A percentile compares a stretch with the other conserved stretches of the same genome.
phyloP scores from a whole-genome alignment of 352 stramenopile genomes.

The Globisporangium nodosum region DNA sequence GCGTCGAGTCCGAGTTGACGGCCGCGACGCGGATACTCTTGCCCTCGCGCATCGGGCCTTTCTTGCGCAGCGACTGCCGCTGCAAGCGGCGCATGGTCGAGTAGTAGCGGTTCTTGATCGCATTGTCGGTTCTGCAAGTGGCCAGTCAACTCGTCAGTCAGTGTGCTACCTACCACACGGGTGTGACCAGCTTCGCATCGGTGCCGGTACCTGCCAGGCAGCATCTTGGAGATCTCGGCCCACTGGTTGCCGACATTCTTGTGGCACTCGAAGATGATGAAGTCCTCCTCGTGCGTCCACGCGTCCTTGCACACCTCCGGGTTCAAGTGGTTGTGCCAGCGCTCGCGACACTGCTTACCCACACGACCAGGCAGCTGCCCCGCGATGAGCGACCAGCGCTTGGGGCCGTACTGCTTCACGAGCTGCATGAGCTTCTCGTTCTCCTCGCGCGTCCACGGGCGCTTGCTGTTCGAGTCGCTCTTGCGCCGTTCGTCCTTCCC shows the following conservation, averaged over 20 bases:
- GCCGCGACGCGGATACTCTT: constrained; percentile 77
- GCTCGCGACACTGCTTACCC: constrained; percentile 86
- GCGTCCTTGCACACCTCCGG: constrained; percentile 84
- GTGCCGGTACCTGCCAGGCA: constrained; percentile 54
- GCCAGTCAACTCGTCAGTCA: constrained; percentile 55
- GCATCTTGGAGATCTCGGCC: constrained; percentile 90
- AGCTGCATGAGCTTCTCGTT: constrained; percentile 87
- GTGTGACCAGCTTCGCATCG: too few relatives aligned
- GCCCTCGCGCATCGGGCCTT: constrained; percentile 70
- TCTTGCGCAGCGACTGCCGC: constrained; percentile 83
- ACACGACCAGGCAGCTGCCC: constrained; percentile 85
- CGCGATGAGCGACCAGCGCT: constrained; percentile 87
- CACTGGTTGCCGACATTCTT: constrained; percentile 91
- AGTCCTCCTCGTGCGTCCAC: constrained; percentile 88
- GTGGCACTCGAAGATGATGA: constrained; percentile 88
- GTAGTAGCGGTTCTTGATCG: constrained; percentile 92
- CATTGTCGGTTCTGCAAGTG: constrained; percentile 73
- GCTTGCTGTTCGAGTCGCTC: constrained; percentile 82
- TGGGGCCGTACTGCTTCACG: constrained; percentile 86
- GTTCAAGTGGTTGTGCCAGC: constrained; percentile 89
- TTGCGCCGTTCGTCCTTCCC: constrained; percentile 36
- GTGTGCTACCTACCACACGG: constrained; percentile 25
- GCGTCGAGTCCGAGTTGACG: constrained; percentile 41
- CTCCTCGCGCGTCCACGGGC: constrained; percentile 82
- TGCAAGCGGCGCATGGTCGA: constrained; percentile 89